Conservation (phyloP, 257 asterid species). For the Solanum sitiens region DNA sequence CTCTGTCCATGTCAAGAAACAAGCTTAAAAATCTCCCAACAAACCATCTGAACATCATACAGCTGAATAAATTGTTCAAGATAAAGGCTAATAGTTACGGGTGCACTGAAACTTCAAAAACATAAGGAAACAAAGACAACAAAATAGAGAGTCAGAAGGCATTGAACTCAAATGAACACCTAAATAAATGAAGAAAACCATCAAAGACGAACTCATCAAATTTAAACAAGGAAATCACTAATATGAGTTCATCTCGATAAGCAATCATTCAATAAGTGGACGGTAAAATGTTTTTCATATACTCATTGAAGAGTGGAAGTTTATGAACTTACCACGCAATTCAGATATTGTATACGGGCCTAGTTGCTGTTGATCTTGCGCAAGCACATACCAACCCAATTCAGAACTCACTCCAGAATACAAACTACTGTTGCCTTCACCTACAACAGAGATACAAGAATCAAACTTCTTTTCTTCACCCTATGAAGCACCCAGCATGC, state of each 20-base stretch:
- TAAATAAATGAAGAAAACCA: not conserved
- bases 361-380: conserved; percentile 52
- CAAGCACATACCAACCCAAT: conserved; percentile 85
- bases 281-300: not conserved
- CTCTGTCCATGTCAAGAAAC: conserved; percentile 51
- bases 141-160: conserved; percentile 17
- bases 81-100: conserved; percentile 19
- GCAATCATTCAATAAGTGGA: not conserved
- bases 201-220: not conserved
- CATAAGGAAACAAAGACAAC: conserved; percentile 3
- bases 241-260: not conserved
- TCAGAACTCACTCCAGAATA: conserved; percentile 25
- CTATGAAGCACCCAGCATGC: not conserved
- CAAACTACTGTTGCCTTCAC: conserved; percentile 14
- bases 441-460: conserved; percentile 6
- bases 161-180: conserved; percentile 4
- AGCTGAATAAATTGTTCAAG: conserved; percentile 18
- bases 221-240: not conserved
- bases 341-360: conserved; percentile 83
- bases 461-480: not conserved
- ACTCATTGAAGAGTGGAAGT: not conserved
- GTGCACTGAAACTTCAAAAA: conserved; percentile 16
- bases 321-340: conserved; percentile 52
- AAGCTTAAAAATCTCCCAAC: conserved; percentile 28
- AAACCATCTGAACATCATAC: conserved; percentile 22